Conservation (phyloP, 352 stramenopile species). For the Pythium pectinolyticum region DNA sequence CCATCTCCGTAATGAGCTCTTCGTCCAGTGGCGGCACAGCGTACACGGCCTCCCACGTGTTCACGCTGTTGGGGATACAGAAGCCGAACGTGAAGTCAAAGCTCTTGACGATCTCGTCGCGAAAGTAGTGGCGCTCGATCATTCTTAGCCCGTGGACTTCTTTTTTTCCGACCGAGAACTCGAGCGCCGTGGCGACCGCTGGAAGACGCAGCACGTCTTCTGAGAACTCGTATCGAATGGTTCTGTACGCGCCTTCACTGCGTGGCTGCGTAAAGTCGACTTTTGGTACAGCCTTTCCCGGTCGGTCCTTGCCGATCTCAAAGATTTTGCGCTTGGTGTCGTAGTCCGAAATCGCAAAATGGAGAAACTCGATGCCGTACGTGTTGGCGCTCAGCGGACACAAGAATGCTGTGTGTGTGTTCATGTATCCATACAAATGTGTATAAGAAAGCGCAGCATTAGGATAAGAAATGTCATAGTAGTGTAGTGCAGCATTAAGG, state of each 20-base stretch:
- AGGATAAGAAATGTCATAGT: neutral
- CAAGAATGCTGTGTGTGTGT: conserved; percentile 93
- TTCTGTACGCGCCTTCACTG: conserved; percentile 89
- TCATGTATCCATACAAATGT: neutral
- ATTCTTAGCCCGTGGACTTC: conserved; percentile 92
- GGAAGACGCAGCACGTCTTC: conserved; percentile 92
- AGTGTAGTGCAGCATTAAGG: neutral
- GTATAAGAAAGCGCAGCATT: neutral
- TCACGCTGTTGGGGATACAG: conserved; percentile 94
- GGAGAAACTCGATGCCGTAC: conserved; percentile 95
- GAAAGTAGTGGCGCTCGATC: conserved; percentile 97
- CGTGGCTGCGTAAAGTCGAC: conserved; percentile 81
- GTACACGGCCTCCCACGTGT: conserved; percentile 96
- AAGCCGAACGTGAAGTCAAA: conserved; percentile 97
- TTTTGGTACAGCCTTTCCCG: conserved; percentile 74
- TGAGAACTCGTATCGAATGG: conserved; percentile 95
- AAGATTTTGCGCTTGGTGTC: conserved; percentile 95
- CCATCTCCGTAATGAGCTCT: conserved; percentile 94
- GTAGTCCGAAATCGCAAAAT: conserved; percentile 95
- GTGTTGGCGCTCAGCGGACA: conserved; percentile 93
- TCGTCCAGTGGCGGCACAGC: conserved; percentile 91
- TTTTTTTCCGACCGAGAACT: conserved; percentile 91
- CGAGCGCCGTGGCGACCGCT: conserved; percentile 88
- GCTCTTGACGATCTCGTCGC: conserved; percentile 93
- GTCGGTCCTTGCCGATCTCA: conserved; percentile 83